Evolutionary conservation across 1,284 basidiomycete species (phyloP).

Genomic region (Phenoliferia sp.): DNA sequence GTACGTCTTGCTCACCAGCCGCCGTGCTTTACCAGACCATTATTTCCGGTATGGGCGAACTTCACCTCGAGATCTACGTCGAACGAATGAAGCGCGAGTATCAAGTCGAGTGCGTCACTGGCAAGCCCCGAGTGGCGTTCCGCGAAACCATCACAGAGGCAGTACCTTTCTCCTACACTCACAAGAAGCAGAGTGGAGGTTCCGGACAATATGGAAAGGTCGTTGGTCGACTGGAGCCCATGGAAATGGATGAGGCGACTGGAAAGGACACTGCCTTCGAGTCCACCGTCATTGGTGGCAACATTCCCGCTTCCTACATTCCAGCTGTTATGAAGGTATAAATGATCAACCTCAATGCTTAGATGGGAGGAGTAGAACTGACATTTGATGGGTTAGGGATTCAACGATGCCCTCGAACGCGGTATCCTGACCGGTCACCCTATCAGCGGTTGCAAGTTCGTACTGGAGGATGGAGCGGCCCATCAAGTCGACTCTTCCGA

Average conservation of each 20-base stretch:
- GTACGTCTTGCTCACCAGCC: neutral
- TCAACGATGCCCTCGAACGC: conserved; percentile 89
- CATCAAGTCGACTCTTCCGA: conserved; percentile 98
- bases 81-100: conserved; percentile 99
- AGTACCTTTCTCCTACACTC: conserved; percentile 83
- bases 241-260: conserved; percentile 71
- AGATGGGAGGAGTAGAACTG: neutral
- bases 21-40: conserved; percentile 66
- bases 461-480: conserved; percentile 85
- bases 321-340: conserved; percentile 88
- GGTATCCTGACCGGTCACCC: conserved; percentile 85
- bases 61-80: conserved; percentile 98
- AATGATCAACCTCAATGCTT: too few species aligned
- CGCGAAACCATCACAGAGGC: conserved; percentile 84
- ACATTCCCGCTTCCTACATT: conserved; percentile 85
- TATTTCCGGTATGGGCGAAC: conserved; percentile 98
- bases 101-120: conserved; percentile 86
- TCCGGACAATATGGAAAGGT: conserved; percentile 95
- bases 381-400: conserved; percentile 72
- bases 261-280: conserved; percentile 85
- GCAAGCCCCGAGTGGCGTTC: conserved; percentile 95
- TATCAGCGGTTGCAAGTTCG: conserved; percentile 79
- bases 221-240: conserved; percentile 86
- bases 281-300: conserved; percentile 85
- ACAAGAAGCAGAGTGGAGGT: conserved; percentile 98